A percentile compares a stretch with the other conserved stretches of the same genome.
These are phyloP conservation scores for Neoscytalidium dimidiatum DNA, from an alignment of 2,329 filamentous ascomycete species.

Conservation along the genomic window DNA sequence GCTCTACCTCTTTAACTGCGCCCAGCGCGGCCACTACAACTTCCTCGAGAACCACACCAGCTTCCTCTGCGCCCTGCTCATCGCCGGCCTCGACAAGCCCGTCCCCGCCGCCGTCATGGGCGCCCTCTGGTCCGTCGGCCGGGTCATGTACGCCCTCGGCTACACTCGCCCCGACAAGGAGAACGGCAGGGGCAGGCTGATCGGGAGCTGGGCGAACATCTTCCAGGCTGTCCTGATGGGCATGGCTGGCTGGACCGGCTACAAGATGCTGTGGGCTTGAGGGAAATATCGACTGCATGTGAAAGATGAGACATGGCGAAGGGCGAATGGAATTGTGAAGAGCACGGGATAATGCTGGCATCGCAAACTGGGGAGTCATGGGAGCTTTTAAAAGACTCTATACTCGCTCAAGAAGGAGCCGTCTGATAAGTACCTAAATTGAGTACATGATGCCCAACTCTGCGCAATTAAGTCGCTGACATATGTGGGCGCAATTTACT, in stretches of 20 bases:
- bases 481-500: no score
- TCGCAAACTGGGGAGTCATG: no score
- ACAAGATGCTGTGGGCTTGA: background rate
- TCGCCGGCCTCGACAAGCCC: slow-evolving; percentile 58
- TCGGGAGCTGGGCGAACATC: background rate
- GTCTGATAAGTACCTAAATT: no score
- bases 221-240: slow-evolving; percentile 2
- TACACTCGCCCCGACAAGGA: slow-evolving; percentile 44
- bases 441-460: no score
- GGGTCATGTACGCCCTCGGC: slow-evolving; percentile 51
- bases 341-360: no score
- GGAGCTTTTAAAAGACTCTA: no score
- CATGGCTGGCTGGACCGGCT: slow-evolving; percentile 13
- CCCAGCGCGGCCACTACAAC: slow-evolving; percentile 54
- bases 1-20: slow-evolving; percentile 48
- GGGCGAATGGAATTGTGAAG: background rate
- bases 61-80: slow-evolving; percentile 53
- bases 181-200: slow-evolving; percentile 46
- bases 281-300: background rate
- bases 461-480: no score
- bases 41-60: slow-evolving; percentile 60
- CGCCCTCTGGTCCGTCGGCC: slow-evolving; percentile 52
- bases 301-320: background rate
- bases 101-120: slow-evolving; percentile 48
- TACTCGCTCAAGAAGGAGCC: no score